Evolutionary conservation across 495 filamentous ascomycete species (phyloP).

Genomic region (Amniculicola lignicola): DNA sequence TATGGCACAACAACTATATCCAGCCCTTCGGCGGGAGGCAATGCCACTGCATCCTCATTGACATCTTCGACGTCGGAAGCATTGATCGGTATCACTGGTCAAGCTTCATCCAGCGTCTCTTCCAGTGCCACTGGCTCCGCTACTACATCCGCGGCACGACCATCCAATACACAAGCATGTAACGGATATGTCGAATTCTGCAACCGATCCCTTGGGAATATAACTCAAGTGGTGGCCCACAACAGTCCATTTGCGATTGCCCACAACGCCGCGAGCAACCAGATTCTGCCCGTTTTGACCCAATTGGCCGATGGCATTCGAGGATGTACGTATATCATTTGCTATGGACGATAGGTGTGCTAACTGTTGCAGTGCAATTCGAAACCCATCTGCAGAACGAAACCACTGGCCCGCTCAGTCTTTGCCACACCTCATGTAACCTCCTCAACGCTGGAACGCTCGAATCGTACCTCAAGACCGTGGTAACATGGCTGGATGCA

Average conservation of each 20-base stretch:
- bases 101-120: neutral
- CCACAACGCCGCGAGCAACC: constrained; percentile 74
- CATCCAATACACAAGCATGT: constrained; percentile 53
- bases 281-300: constrained; percentile 59
- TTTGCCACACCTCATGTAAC: constrained; percentile 74
- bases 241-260: constrained; percentile 74
- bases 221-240: constrained; percentile 79
- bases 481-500: constrained; percentile 66
- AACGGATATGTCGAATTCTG: constrained; percentile 83
- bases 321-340: constrained; percentile 59
- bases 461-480: constrained; percentile 64
- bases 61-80: neutral
- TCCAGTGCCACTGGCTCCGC: neutral
- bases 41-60: neutral
- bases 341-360: neutral
- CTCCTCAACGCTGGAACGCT: constrained; percentile 74
- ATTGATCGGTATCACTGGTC: constrained; percentile 5
- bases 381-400: constrained; percentile 68
- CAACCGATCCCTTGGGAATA: constrained; percentile 74
- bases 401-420: constrained; percentile 56
- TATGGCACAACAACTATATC: neutral
- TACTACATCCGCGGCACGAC: constrained; percentile 10
- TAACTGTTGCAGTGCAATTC: constrained; percentile 59
- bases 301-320: constrained; percentile 86
- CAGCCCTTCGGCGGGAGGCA: neutral